Evolutionary conservation across 2,329 filamentous ascomycete genomes (phyloP), one percentile per base, ranked within the genome.

Genomic region (Aspergillus amoenus): DNA sequence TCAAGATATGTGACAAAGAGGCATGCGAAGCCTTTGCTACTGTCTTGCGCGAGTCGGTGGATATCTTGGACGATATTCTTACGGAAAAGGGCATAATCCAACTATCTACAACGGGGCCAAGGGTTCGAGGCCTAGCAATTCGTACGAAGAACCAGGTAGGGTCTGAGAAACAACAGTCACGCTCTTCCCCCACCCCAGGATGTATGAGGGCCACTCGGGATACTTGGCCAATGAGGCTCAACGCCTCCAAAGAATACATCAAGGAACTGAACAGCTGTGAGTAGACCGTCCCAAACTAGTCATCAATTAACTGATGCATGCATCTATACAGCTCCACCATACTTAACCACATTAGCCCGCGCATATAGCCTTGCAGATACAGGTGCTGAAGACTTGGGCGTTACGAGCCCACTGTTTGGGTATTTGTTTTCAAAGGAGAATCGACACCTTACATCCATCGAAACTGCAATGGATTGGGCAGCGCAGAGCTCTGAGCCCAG

Each of bases 11-110:
- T 15, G 13, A 54, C 5, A n/a, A 17, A n/a, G 1, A 6, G 9
- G 56, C 56, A 22, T 34, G 34, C 21, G 40, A 51, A 8, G 54
- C 21, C 8, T 45, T 54, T 40, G 40, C 56, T 3, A 55, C 40
- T 3, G 39, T 58, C 24, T 49, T 58, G 17, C 51, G 41, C 1
- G 49, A 49, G 6, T 39, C 40, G 15, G 15, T 55, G 1, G 51
- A 55, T n/a, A 46, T 39, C 9, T 13, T 55, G 21, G 41, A 58
- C 1, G 40, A 15, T 7, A 55, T 58, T 15, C 34, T 51, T 7
- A 13, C 9, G 1, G 41, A 40, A 1, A 12, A 27, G 18, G 56
- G 56, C 7, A 39, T 55, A 2, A 52, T 52, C 21, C 49, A 18
- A 30, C 1, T 30, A 4, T 0, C 27, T n/a, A 22, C 39, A 2